Base-by-base conservation (phyloP, 768 basidiomycete species). In the Dioszegia aurantiaca region DNA sequence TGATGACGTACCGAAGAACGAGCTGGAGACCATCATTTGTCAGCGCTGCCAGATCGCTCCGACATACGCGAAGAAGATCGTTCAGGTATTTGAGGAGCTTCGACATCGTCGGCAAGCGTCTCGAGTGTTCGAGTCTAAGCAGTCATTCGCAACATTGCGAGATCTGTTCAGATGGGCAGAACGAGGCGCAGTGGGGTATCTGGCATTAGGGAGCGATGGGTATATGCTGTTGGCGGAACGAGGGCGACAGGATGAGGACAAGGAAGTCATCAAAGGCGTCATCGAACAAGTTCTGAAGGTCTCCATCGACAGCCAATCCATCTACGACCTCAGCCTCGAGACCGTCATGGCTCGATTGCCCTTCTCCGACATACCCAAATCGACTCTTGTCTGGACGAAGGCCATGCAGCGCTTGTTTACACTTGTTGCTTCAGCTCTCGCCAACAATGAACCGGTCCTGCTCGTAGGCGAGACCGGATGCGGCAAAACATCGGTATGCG, bases 111-210 rank as follows among this genome's bases (percentile, higher is more conserved):
- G 95, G 6, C 93, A 97, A 75, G 83, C 86, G 0, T 83, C 88
- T 36, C 85, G 95, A 26, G 88, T 99, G 36, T 99, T 99, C 72
- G 95, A 99, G 78, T 94, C 91, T 72, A 97, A 93, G 77, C 88
- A 94, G 47, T 88, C 92, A 0, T 99, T 97, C 71, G 95, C 90
- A 0, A 99, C 95, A 1, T 82, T 99, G 3, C 89, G 95, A 39
- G 95, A 99, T 73, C 80, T 99, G 17, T 99, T 99, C 78, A 85
- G 95, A 42, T 99, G 95, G 95, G 95, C 92, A 6, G 87, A 86
- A 3, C 81, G 95, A 57, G 89, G 89, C 57, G 91, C 92, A 1
- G 79, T 89, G 47, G 86, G 88, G 9, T 90, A 91, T 73, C 89
- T 95, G 69, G 87, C 95, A 68, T 81, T 99, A 55, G 95, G 94